Evolutionary conservation across 257 asterid genomes (phyloP).

Genomic region (Paulownia fortunei): DNA sequence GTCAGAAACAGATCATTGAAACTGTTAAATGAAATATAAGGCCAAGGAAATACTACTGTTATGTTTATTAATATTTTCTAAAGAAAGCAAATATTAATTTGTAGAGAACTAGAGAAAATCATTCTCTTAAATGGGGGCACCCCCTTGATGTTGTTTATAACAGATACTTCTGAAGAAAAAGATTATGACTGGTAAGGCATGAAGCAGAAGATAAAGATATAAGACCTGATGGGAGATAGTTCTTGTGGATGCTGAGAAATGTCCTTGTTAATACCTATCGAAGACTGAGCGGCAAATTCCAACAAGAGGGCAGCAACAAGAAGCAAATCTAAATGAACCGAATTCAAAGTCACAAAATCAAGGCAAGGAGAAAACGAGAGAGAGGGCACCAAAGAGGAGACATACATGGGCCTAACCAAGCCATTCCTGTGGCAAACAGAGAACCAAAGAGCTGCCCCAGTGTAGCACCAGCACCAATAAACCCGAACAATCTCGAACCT

Average conservation of each 20-base stretch:
- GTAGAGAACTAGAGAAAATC: background rate
- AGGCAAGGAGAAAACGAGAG: background rate
- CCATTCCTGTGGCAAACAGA: conserved; percentile 92
- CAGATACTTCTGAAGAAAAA: background rate
- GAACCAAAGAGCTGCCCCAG: conserved; percentile 97
- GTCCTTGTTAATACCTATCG: conserved; percentile 76
- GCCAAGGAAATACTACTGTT: background rate
- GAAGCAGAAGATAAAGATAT: conserved; percentile 28
- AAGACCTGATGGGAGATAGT: conserved; percentile 70
- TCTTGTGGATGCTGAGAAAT: conserved; percentile 66
- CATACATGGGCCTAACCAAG: conserved; percentile 98
- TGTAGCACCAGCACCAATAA: conserved; percentile 99
- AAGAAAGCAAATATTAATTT: background rate
- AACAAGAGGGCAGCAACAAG: conserved; percentile 89
- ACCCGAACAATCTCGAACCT: conserved; percentile 99
- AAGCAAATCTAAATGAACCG: conserved; percentile 73
- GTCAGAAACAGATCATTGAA: background rate
- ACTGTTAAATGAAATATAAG: background rate
- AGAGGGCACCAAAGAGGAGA: conserved; percentile 29
- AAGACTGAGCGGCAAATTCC: conserved; percentile 93
- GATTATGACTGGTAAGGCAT: conserved; percentile 2
- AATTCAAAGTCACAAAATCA: conserved; percentile 30
- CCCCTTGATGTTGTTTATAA: background rate
- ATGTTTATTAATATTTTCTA: background rate
- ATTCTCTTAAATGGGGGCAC: too few species aligned